Evolutionary conservation across 768 basidiomycete genomes (phyloP).

Genomic region (Phylloporus sp.): DNA sequence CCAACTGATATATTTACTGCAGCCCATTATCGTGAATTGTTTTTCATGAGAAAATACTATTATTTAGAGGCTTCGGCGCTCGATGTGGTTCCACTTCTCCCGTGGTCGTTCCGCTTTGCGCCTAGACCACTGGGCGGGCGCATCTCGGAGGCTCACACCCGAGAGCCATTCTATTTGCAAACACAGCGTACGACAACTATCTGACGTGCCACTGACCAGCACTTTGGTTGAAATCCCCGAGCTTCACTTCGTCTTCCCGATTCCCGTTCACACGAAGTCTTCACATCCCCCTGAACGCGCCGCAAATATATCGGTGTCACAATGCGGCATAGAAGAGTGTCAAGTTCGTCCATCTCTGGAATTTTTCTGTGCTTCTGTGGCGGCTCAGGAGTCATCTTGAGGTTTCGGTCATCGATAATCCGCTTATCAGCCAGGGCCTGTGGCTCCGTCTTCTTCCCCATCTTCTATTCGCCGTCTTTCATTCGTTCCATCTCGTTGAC

Average conservation of each 20-base stretch:
- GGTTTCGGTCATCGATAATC: slow-evolving; percentile 23
- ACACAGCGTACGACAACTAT: neutral
- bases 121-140: neutral
- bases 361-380: slow-evolving; percentile 26
- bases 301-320: slow-evolving; percentile 18
- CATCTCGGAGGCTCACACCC: slow-evolving; percentile 2
- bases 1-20: slow-evolving; percentile 6
- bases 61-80: slow-evolving; percentile 7
- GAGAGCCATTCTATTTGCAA: neutral
- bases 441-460: neutral
- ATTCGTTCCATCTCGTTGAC: neutral
- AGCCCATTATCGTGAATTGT: slow-evolving; percentile 6
- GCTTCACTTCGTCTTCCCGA: slow-evolving; percentile 12
- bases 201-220: too few species aligned
- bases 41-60: slow-evolving; percentile 10
- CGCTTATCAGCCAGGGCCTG: slow-evolving; percentile 18
- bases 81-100: slow-evolving; percentile 1
- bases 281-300: slow-evolving; percentile 7
- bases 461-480: neutral
- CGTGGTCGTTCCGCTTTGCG: neutral
- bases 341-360: slow-evolving; percentile 19
- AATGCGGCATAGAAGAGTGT: slow-evolving; percentile 15
- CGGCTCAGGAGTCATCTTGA: slow-evolving; percentile 18
- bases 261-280: slow-evolving; percentile 16
- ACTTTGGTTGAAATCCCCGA: slow-evolving; percentile 15